Base-by-base conservation (phyloP, 164 flowering plant genomes). In the Vitis rotundifolia region DNA sequence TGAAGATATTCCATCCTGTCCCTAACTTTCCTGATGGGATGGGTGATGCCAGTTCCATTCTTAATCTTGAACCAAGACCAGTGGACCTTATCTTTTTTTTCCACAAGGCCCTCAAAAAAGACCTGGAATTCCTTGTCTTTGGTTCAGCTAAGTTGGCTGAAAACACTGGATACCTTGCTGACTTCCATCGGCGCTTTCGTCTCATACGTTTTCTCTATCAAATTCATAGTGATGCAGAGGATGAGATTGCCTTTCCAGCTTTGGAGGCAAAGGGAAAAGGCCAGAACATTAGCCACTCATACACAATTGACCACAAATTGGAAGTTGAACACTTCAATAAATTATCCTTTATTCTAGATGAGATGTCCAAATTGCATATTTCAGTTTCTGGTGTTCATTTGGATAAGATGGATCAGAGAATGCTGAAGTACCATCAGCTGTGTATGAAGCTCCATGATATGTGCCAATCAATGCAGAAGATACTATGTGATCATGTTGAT, bases 231-330 rank as follows among this genome's bases (percentile, higher is more conserved):
- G 79, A 85, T 52, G 78, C 87, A 14, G 97, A 94, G 81, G 97
- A 92, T 80, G 83, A 85, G 62, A 76, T 94, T 51, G 94, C 84
- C 1, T 91, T 94, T 77, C 99, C 99, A 58, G 95, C 91, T 59
- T 73, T 94, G 76, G 97, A 92, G 74, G 88, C 88, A 22, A 91
- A 85, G 79, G 95, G 78, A 49, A 70, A 79, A 58, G 71, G 78
- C 44, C 71, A 73, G 74, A 89, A 92, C 71, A 83, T 92, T 28
- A 82, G 87, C 51, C 77, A 70, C 29, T 82, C 93, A n/a, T 92
- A 88, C 71, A 61, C 76, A 11, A 77, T 89, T 70, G 97, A 94
- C 69, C 98, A 94, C 78, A 79, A 89, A 73, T 63, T 89, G 73
- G 96, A 91, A 72, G 66, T 15, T 18, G 82, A 85, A 48, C 75